Percentiles rank a stretch among this genome's conserved stretches.
phyloP scores from a whole-genome alignment of 1,139 yeast species.

The Candida tetrigidarum region DNA sequence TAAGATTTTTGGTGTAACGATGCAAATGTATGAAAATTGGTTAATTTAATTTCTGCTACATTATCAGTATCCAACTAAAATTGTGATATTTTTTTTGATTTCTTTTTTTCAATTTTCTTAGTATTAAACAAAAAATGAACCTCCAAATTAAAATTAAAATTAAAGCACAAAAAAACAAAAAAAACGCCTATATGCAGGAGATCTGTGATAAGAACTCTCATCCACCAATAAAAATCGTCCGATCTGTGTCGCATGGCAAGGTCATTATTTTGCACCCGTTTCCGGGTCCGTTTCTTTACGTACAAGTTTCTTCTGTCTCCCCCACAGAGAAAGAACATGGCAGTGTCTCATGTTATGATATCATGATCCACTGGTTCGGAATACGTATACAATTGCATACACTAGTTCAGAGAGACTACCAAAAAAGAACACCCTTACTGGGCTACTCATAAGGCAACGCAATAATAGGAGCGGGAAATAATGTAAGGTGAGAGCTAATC shows the following conservation, averaged over 20 bases:
- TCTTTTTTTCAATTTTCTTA: background rate
- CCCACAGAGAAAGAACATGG: too few relatives aligned
- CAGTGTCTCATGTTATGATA: too few relatives aligned
- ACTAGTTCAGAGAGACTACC: too few relatives aligned
- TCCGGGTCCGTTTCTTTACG: background rate
- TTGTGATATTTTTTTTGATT: background rate
- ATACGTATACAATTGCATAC: too few relatives aligned
- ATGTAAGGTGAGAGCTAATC: background rate
- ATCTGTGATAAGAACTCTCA: background rate
- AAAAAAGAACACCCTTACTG: too few relatives aligned
- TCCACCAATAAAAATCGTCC: background rate
- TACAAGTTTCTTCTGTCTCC: background rate
- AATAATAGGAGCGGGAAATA: too few relatives aligned
- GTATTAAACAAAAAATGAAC: background rate
- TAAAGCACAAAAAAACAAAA: background rate
- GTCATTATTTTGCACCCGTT: background rate
- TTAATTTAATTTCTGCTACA: background rate
- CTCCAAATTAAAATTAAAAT: too few relatives aligned
- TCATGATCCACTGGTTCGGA: background rate
- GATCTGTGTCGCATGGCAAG: background rate
- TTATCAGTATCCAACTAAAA: background rate
- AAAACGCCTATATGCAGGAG: background rate
- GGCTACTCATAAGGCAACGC: too few relatives aligned
- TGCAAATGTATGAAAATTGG: background rate
- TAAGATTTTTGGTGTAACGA: too few relatives aligned